Conservation (phyloP, 805 yeast species). For the Saccharomycopsis javanensis region DNA sequence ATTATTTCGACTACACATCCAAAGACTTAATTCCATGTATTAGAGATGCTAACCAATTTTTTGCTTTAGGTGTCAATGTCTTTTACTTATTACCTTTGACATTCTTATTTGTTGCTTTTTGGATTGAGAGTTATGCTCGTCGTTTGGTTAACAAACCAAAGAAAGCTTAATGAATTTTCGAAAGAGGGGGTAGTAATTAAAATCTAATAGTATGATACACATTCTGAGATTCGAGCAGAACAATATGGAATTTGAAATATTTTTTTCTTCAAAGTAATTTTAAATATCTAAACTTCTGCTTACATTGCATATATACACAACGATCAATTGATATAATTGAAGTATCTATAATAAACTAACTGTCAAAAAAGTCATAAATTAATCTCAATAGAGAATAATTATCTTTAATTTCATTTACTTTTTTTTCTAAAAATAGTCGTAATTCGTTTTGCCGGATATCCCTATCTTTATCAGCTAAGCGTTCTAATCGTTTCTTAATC, state of each 20-base stretch:
- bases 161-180: not conserved
- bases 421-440: not conserved
- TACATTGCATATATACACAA: not conserved
- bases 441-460: constrained; percentile 5
- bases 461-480: not conserved
- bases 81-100: constrained; percentile 60
- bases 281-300: not conserved
- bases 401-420: not conserved
- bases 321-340: not conserved
- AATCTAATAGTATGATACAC: no score
- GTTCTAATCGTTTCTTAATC: constrained; percentile 4
- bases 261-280: not conserved
- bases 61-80: constrained; percentile 54
- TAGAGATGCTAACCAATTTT: constrained; percentile 47
- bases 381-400: not conserved
- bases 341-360: not conserved
- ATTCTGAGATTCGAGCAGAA: no score
- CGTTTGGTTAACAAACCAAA: not conserved
- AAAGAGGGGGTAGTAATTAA: not conserved
- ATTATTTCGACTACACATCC: constrained; percentile 41
- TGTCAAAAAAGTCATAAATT: constrained; percentile 2
- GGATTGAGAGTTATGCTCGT: constrained; percentile 44
- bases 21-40: constrained; percentile 41
- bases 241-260: no score
- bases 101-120: constrained; percentile 53